These are phyloP conservation scores for Pseudonitzschia multiseries DNA, from an alignment of 108 stramenopile genomes.

Conservation along the genomic window DNA sequence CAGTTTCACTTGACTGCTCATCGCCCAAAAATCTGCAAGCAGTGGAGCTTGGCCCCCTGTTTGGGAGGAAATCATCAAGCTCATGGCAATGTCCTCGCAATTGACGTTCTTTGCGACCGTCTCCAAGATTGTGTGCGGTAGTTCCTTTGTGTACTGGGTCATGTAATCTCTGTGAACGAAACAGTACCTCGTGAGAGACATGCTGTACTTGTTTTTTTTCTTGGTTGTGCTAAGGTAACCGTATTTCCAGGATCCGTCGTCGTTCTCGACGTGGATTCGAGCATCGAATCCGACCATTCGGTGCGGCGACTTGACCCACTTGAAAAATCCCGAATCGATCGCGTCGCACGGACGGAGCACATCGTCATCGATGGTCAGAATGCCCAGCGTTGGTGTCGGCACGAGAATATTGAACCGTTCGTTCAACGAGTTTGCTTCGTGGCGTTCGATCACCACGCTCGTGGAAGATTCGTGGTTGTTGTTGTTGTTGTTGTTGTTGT, in stretches of 20 bases:
- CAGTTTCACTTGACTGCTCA: constrained; percentile 60
- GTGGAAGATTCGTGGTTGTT: constrained; percentile 15
- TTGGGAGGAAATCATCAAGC: constrained; percentile 65
- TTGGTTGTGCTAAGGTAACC: constrained; percentile 67
- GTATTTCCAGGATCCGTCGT: constrained; percentile 52
- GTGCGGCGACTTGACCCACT: constrained; percentile 75
- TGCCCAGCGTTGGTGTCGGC: constrained; percentile 64
- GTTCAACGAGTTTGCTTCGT: constrained; percentile 72
- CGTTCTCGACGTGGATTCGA: constrained; percentile 53
- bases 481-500: background rate
- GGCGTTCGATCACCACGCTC: constrained; percentile 64
- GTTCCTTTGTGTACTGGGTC: constrained; percentile 56
- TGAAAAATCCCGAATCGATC: constrained; percentile 75
- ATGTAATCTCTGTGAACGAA: constrained; percentile 83
- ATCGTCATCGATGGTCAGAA: constrained; percentile 85
- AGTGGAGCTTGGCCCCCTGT: constrained; percentile 71
- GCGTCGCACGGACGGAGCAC: constrained; percentile 81
- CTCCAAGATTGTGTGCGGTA: constrained; percentile 58
- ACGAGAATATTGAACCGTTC: constrained; percentile 69
- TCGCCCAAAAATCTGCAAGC: constrained; percentile 80
- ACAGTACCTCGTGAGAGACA: constrained; percentile 67
- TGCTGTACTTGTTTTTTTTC: constrained; percentile 61
- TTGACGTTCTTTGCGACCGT: constrained; percentile 62
- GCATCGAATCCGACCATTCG: constrained; percentile 86
- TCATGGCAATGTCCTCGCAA: constrained; percentile 89